A percentile compares a stretch with the other conserved stretches of the same genome.
phyloP scores from a whole-genome alignment of 1,284 basidiomycete genomes.

The Moniliophthora roreri region DNA sequence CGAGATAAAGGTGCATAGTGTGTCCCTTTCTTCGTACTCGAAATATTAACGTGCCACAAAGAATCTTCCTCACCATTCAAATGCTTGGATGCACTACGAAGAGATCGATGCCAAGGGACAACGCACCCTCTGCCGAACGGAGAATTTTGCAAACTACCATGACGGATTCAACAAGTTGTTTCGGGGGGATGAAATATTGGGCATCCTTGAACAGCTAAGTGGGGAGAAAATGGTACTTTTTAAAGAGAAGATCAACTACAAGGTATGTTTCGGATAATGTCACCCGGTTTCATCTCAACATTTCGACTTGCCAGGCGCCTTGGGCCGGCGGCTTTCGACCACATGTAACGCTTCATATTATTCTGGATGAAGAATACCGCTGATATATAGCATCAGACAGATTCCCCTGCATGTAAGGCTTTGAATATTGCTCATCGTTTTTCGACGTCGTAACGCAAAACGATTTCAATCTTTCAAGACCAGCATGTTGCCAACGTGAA shows the following conservation, averaged over 20 bases:
- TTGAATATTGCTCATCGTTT: conserved; percentile 4
- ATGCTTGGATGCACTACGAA: conserved; percentile 22
- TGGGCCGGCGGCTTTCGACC: conserved; percentile 17
- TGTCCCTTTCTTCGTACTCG: background rate
- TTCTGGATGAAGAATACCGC: background rate
- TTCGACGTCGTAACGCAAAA: background rate
- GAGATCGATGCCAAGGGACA: conserved; percentile 12
- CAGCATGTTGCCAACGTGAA: conserved; percentile 6
- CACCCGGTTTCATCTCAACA: background rate
- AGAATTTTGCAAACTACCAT: conserved; percentile 19
- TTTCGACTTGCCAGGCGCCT: conserved; percentile 9
- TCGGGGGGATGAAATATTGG: conserved; percentile 11
- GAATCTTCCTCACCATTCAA: conserved; percentile 16
- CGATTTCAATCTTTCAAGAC: conserved; percentile 5
- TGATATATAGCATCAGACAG: conserved; percentile 3
- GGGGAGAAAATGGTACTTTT: conserved; percentile 21
- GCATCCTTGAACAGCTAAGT: conserved; percentile 11
- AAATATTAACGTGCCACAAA: background rate
- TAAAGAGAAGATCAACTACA: conserved; percentile 23
- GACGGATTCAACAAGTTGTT: conserved; percentile 17
- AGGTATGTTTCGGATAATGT: conserved; percentile 5
- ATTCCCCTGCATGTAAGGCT: conserved; percentile 16
- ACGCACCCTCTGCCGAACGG: conserved; percentile 17
- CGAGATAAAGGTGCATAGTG: conserved; percentile 18
- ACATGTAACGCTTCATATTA: conserved; percentile 12